These are phyloP conservation scores for Poronia punctata DNA, from an alignment of 495 filamentous ascomycete genomes.

Conservation along the genomic window DNA sequence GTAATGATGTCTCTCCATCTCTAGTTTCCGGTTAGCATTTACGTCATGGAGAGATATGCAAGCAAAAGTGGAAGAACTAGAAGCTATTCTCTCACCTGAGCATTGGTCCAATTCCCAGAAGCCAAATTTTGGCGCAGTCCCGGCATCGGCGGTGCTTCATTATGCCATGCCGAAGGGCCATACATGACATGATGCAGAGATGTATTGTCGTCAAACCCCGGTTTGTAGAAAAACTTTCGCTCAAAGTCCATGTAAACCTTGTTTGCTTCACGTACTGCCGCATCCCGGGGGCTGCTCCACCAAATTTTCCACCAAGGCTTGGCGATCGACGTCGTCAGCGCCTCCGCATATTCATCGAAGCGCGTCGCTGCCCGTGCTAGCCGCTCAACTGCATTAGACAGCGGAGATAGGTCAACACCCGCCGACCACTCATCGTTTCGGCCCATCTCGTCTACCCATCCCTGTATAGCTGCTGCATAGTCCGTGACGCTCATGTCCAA, in stretches of 20 bases:
- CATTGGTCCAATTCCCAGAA: background rate
- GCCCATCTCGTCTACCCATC: conserved; percentile 36
- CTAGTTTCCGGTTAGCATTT: background rate
- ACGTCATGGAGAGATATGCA: no score
- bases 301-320: conserved; percentile 34
- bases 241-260: background rate
- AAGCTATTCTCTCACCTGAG: background rate
- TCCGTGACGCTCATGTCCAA: conserved; percentile 63
- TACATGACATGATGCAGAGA: background rate
- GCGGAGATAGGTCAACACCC: background rate
- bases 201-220: background rate
- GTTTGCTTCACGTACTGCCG: background rate
- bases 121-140: background rate
- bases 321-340: background rate
- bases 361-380: background rate
- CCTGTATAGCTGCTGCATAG: conserved; percentile 53
- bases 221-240: background rate
- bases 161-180: background rate
- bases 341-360: background rate
- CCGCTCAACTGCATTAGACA: background rate
- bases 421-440: background rate
- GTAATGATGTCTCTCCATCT: conserved; percentile 1
- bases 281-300: conserved; percentile 7
- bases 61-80: no score
- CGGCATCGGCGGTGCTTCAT: background rate